Evolutionary conservation across 2,329 filamentous ascomycete species (phyloP).

Genomic region (Remersonia thermophila): DNA sequence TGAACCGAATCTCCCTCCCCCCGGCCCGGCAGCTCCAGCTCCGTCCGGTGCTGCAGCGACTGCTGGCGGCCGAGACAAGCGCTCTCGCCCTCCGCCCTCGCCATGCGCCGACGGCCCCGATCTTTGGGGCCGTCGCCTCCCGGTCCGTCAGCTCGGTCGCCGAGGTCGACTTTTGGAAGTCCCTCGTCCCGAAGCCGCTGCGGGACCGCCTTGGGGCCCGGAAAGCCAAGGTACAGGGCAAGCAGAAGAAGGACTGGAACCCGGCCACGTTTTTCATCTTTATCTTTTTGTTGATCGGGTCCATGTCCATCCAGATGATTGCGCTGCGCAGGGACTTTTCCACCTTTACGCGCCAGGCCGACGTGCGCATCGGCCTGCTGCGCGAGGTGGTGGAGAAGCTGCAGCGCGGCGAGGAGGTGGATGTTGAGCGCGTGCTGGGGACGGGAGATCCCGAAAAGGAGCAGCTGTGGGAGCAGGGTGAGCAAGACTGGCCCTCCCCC

Average conservation of each 20-base stretch:
- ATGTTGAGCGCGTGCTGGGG: constrained; percentile 72
- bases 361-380: constrained; percentile 65
- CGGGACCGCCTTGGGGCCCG: constrained; percentile 28
- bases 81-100: too few species aligned
- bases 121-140: too few species aligned
- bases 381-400: constrained; percentile 63
- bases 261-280: constrained; percentile 72
- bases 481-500: too few species aligned
- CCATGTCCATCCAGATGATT: constrained; percentile 90
- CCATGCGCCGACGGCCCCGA: too few species aligned
- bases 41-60: too few species aligned
- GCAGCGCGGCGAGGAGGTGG: constrained; percentile 62
- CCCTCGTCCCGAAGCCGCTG: constrained; percentile 55
- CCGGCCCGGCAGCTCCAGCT: too few species aligned
- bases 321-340: constrained; percentile 62
- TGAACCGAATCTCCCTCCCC: too few species aligned
- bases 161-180: constrained; percentile 50
- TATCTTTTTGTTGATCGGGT: constrained; percentile 80
- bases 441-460: constrained; percentile 66
- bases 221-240: constrained; percentile 28
- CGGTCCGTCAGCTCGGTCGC: constrained; percentile 15
- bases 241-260: constrained; percentile 54
- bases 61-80: too few species aligned
- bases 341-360: constrained; percentile 61
- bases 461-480: constrained; percentile 77